Percentiles rank a stretch among this genome's conserved stretches.
Evolutionary conservation across 2,329 filamentous ascomycete species (phyloP).

Genomic region (Botrytis pseudocinerea): DNA sequence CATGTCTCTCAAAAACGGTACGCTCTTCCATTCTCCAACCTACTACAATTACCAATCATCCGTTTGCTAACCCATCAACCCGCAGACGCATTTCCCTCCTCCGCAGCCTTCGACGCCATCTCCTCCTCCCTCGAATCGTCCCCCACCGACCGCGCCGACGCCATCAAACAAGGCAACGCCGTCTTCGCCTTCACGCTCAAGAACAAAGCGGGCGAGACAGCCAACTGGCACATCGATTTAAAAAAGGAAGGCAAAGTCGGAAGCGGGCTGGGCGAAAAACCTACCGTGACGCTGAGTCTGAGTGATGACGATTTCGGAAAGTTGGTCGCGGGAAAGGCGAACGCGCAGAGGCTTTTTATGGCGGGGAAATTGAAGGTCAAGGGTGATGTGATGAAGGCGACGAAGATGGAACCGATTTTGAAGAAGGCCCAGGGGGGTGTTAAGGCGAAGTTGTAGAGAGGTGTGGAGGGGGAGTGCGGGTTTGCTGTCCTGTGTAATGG

Average conservation of each 20-base stretch:
- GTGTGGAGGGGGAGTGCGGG: not conserved
- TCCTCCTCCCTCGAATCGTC: slow-evolving; percentile 66
- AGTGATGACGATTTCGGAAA: slow-evolving; percentile 84
- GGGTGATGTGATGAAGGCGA: slow-evolving; percentile 98
- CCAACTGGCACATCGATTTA: slow-evolving; percentile 93
- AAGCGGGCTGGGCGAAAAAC: slow-evolving; percentile 76
- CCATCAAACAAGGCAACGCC: slow-evolving; percentile 83
- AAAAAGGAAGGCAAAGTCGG: slow-evolving; percentile 84
- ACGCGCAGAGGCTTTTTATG: slow-evolving; percentile 93
- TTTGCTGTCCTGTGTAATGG: not conserved
- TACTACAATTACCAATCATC: not conserved
- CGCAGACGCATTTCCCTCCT: slow-evolving; percentile 81
- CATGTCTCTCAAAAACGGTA: slow-evolving; percentile 24
- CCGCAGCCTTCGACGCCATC: slow-evolving; percentile 88
- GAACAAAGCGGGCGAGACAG: slow-evolving; percentile 76
- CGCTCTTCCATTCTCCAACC: not conserved
- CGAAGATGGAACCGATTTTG: slow-evolving; percentile 70
- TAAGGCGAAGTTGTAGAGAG: slow-evolving; percentile 23
- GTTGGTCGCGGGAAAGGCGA: slow-evolving; percentile 82
- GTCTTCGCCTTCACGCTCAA: slow-evolving; percentile 92
- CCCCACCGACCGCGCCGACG: slow-evolving; percentile 77
- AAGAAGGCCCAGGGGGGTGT: slow-evolving; percentile 15
- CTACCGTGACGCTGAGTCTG: slow-evolving; percentile 82
- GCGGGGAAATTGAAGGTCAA: slow-evolving; percentile 97
- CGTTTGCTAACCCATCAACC: not conserved